Base-by-base conservation (phyloP, 192 early-diverging fungal genomes). In the Haplosporangium gracile region DNA sequence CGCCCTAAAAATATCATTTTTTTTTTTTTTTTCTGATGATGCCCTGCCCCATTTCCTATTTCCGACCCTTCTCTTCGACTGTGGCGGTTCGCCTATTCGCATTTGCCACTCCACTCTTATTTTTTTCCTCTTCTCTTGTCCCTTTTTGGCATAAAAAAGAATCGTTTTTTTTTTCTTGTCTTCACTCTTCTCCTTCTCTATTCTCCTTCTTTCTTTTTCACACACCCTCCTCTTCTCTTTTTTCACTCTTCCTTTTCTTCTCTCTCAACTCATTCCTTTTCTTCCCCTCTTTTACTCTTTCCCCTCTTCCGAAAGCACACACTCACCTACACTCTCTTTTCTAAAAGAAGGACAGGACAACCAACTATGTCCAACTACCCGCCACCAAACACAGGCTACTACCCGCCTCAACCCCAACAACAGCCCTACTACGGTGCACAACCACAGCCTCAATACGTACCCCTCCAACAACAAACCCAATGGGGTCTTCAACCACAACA, bases 381-480 rank as follows among this genome's bases (percentile, higher is more conserved):
- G 6, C 81, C 81, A 40, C 76, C 68, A 24, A 42, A 55, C 57
- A 68, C 60, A 11, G 32, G 43, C 51, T 47, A 39, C 43, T 86
- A 86, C 72, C 84, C 78, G 4, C 78, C 84, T 26, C 45, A 60
- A 40, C 82, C 57, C 40, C 81, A 77, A 43, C 70, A 34, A 29
- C 70, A 63, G 20, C 69, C 68, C 26, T 55, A 43, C 13, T 85
- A 85, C 43, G 82, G 76, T 15, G 83, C 78, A 36, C 84, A 87
- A 38, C 80, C 75, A 24, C 80, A 78, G 34, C 85, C 80, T 29
- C 42, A 82, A 39, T 83, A 82, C 45, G 78, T 76, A 39, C 81
- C 78, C 16, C 70, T 42, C 36, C 70, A 75, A 43, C 84, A 76
- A 29, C 72, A 76, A 29, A 70, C 57, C 5, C 69, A 85, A 24